phyloP scores from a whole-genome alignment of 371 early-diverging fungal species.

The Funneliformis caledonium region DNA sequence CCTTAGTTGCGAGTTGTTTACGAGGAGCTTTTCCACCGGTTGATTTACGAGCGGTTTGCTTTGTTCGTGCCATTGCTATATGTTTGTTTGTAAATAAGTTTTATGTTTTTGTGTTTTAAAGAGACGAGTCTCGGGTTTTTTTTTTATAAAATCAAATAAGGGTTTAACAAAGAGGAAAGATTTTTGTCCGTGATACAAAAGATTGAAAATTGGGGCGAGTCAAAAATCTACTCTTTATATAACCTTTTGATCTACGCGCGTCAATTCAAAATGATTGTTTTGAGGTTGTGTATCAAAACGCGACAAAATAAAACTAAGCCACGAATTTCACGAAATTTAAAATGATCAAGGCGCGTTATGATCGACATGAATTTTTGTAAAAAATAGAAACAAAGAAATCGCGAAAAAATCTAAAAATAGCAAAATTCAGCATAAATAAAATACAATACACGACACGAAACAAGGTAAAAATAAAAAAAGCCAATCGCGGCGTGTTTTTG shows the following conservation, averaged over 20 bases:
- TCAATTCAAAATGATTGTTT: not conserved
- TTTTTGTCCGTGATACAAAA: not conserved
- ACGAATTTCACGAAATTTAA: no score
- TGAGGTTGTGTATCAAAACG: not conserved
- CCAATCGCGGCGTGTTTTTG: no score
- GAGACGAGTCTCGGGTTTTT: not conserved
- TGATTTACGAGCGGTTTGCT: constrained; percentile 86
- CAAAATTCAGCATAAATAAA: no score
- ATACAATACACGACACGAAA: no score
- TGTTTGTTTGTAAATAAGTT: not conserved
- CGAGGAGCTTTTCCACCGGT: constrained; percentile 88
- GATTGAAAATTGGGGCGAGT: not conserved
- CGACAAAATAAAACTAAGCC: no score
- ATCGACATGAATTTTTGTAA: no score
- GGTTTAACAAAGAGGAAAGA: not conserved
- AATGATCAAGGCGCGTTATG: no score
- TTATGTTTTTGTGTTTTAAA: not conserved
- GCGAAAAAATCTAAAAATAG: no score
- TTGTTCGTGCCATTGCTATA: constrained; percentile 35
- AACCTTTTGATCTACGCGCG: not conserved
- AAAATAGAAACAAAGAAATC: no score
- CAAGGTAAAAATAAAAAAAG: no score
- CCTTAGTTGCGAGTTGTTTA: constrained; percentile 85
- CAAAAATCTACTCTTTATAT: not conserved
- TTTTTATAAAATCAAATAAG: not conserved